Evolutionary conservation across 2,329 filamentous ascomycete genomes (phyloP).

Genomic region (Hymenoscyphus albidus): DNA sequence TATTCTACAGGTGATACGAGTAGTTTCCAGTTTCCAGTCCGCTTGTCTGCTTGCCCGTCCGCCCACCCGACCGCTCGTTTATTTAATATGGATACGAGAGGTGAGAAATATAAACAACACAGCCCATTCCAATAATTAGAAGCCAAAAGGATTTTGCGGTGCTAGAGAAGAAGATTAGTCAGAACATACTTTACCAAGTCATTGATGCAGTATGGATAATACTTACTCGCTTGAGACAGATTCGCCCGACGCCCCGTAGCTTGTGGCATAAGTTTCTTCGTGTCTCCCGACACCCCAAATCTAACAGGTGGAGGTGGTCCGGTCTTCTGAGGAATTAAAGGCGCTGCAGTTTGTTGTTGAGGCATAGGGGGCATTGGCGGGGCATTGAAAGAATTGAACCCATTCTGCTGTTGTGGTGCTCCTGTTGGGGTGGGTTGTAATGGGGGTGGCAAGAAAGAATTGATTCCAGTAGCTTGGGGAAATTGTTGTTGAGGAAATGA

Average conservation of each 20-base stretch:
- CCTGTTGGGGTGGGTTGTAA: constrained; percentile 59
- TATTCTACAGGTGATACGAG: not conserved
- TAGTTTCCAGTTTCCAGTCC: not conserved
- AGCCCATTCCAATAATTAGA: constrained; percentile 40
- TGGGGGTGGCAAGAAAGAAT: constrained; percentile 55
- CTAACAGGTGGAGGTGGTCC: constrained; percentile 82
- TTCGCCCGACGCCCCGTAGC: constrained; percentile 88
- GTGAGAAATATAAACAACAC: not conserved
- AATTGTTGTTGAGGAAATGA: constrained; percentile 40
- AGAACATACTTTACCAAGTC: constrained; percentile 13
- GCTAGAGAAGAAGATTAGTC: constrained; percentile 41
- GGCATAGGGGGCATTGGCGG: constrained; percentile 48
- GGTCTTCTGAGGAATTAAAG: constrained; percentile 73
- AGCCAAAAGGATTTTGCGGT: constrained; percentile 68
- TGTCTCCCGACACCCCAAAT: constrained; percentile 72
- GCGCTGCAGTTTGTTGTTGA: constrained; percentile 55
- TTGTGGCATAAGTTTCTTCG: constrained; percentile 78
- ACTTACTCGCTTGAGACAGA: constrained; percentile 93
- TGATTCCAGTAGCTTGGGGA: constrained; percentile 44
- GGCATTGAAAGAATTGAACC: constrained; percentile 43
- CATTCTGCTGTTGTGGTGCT: constrained; percentile 44
- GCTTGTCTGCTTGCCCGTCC: not conserved
- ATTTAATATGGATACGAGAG: not conserved
- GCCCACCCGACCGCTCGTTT: not conserved
- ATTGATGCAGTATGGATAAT: constrained; percentile 7